Evolutionary conservation across 1,139 yeast species (phyloP).

Genomic region (Diutina sp.): DNA sequence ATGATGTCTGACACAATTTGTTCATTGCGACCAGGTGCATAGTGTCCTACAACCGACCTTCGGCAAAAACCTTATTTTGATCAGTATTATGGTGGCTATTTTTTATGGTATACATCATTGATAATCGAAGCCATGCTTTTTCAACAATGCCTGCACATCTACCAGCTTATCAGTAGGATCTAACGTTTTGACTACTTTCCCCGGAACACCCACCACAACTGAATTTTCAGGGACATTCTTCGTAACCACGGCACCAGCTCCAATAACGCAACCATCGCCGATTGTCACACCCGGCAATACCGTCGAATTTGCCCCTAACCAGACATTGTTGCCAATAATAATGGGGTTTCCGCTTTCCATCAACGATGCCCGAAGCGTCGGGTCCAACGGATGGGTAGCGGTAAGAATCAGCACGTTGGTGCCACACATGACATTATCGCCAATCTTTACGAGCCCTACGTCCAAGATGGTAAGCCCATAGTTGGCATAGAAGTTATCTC

Average conservation of each 20-base stretch:
- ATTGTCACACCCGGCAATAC: slow-evolving; percentile 56
- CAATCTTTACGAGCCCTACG: slow-evolving; percentile 47
- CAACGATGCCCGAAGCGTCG: slow-evolving; percentile 26
- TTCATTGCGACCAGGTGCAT: not conserved
- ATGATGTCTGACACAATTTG: too few species aligned
- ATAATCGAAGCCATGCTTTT: not conserved
- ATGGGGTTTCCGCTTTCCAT: slow-evolving; percentile 46
- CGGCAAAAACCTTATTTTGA: not conserved
- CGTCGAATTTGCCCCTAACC: slow-evolving; percentile 48
- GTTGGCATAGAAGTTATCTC: slow-evolving; percentile 40
- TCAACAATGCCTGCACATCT: not conserved
- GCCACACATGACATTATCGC: slow-evolving; percentile 47
- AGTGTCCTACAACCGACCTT: not conserved
- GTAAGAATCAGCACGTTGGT: slow-evolving; percentile 51
- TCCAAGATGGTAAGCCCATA: slow-evolving; percentile 46
- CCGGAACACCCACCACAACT: slow-evolving; percentile 53
- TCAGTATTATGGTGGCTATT: not conserved
- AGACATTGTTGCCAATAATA: slow-evolving; percentile 47
- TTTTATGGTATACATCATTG: not conserved
- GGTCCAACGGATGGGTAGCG: slow-evolving; percentile 53
- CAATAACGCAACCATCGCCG: slow-evolving; percentile 52
- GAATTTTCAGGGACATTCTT: slow-evolving; percentile 38
- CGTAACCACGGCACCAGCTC: slow-evolving; percentile 55
- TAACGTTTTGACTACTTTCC: slow-evolving; percentile 25
- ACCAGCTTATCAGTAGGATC: not conserved